These are phyloP conservation scores for Malassezia obtusa DNA, from an alignment of 1,284 basidiomycete genomes.

Conservation along the genomic window DNA sequence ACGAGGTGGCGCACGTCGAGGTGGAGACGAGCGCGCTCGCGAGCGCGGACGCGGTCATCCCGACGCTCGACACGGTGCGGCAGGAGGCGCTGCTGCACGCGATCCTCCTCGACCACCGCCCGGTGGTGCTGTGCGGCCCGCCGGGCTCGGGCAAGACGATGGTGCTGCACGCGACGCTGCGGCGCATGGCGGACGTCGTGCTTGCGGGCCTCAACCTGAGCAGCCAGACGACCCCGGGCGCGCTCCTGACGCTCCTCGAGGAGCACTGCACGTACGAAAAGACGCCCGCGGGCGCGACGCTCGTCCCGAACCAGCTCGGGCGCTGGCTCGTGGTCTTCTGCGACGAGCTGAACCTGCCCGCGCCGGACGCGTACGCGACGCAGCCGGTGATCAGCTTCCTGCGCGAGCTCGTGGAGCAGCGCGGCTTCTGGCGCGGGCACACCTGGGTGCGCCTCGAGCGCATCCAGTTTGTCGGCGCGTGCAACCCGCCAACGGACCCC, in stretches of 20 bases:
- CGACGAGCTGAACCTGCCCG: conserved; percentile 97
- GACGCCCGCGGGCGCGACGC: conserved; percentile 88
- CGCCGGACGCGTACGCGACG: conserved; percentile 94
- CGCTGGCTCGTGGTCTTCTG: conserved; percentile 98
- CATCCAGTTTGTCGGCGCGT: conserved; percentile 98
- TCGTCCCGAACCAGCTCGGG: conserved; percentile 87
- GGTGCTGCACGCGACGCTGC: conserved; percentile 96
- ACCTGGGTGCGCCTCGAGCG: conserved; percentile 95
- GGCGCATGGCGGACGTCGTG: conserved; percentile 96
- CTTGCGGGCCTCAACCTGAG: conserved; percentile 99
- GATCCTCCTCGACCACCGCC: conserved; percentile 97
- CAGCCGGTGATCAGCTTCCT: conserved; percentile 98
- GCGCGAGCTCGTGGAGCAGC: conserved; percentile 86
- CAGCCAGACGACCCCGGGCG: conserved; percentile 91
- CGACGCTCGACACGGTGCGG: conserved; percentile 94
- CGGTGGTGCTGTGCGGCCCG: conserved; percentile 93
- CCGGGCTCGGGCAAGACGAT: conserved; percentile 99
- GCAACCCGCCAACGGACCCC: conserved; percentile 99
- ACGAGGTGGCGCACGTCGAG: conserved; percentile 75
- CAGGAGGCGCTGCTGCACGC: conserved; percentile 98
- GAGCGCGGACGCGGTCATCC: conserved; percentile 89
- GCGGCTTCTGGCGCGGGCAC: conserved; percentile 96
- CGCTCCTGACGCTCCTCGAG: conserved; percentile 98
- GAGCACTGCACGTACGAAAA: conserved; percentile 99
- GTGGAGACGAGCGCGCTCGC: conserved; percentile 94